Evolutionary conservation across 805 yeast species (phyloP).

Genomic region (Myxozyma neotropica): DNA sequence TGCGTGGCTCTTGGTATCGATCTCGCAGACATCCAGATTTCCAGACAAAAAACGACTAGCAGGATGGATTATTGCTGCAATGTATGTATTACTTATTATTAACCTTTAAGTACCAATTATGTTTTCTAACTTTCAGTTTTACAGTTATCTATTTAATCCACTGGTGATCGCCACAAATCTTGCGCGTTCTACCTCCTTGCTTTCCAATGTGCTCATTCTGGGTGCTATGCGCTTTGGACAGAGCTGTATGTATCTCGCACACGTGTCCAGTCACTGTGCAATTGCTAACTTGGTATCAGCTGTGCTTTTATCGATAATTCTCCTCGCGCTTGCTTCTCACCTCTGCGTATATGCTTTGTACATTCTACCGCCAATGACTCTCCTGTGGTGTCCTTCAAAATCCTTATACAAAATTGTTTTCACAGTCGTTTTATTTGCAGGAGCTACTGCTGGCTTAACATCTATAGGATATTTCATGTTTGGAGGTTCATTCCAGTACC

Average conservation of each 20-base stretch:
- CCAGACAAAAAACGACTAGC: background rate
- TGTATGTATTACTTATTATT: slow-evolving; percentile 36
- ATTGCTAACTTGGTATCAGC: background rate
- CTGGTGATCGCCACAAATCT: slow-evolving; percentile 67
- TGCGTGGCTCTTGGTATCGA: slow-evolving; percentile 54
- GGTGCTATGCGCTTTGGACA: slow-evolving; percentile 50
- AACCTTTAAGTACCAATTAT: background rate
- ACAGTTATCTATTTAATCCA: slow-evolving; percentile 73
- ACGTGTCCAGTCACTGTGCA: background rate
- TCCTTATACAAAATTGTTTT: background rate
- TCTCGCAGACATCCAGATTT: slow-evolving; percentile 44
- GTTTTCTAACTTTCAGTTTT: background rate
- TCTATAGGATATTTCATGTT: slow-evolving; percentile 39
- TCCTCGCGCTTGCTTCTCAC: slow-evolving; percentile 65
- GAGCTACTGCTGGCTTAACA: slow-evolving; percentile 28
- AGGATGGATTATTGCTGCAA: slow-evolving; percentile 54
- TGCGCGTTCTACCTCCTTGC: slow-evolving; percentile 65
- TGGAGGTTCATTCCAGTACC: slow-evolving; percentile 43
- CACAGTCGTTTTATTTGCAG: slow-evolving; percentile 9
- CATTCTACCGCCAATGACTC: slow-evolving; percentile 58
- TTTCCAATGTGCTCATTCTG: slow-evolving; percentile 62
- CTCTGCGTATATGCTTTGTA: slow-evolving; percentile 64
- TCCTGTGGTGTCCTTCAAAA: slow-evolving; percentile 11
- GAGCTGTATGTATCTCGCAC: background rate
- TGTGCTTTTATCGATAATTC: slow-evolving; percentile 48